Evolutionary conservation across 768 basidiomycete genomes (phyloP).

Genomic region (Tulasnella sp.): DNA sequence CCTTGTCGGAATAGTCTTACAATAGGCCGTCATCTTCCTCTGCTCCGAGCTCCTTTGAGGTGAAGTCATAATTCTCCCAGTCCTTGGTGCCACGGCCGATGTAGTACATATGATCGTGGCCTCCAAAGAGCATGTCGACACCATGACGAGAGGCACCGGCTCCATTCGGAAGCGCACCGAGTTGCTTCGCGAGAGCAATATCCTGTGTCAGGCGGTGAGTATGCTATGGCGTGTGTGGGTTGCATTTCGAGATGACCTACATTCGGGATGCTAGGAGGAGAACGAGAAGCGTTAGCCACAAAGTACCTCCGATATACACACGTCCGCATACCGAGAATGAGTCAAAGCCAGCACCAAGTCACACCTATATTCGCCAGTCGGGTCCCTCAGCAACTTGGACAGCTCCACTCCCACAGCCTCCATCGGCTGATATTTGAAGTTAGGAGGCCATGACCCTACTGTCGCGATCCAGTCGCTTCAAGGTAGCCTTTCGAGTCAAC

Average conservation of each 20-base stretch:
- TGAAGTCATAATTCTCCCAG: conserved; percentile 57
- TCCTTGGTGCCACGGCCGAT: conserved; percentile 47
- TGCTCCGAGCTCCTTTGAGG: conserved; percentile 44
- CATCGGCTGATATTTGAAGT: conserved; percentile 72
- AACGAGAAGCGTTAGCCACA: not conserved
- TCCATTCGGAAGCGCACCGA: conserved; percentile 48
- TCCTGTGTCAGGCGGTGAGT: conserved; percentile 37
- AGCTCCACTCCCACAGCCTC: conserved; percentile 55
- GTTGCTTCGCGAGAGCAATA: conserved; percentile 53
- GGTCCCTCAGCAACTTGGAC: conserved; percentile 62
- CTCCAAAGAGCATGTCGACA: conserved; percentile 73
- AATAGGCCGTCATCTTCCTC: conserved; percentile 63
- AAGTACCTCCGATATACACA: not conserved
- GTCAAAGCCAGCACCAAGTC: conserved; percentile 81
- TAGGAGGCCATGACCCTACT: conserved; percentile 72
- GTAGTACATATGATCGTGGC: conserved; percentile 82
- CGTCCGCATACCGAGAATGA: conserved; percentile 51
- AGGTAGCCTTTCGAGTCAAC: not conserved
- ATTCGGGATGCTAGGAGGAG: conserved; percentile 24
- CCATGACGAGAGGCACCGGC: conserved; percentile 49
- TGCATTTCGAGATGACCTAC: conserved; percentile 23
- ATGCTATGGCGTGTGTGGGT: conserved; percentile 9
- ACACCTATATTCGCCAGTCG: conserved; percentile 52
- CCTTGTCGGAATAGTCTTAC: conserved; percentile 30
- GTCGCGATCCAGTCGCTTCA: conserved; percentile 81